phyloP scores from a whole-genome alignment of 805 yeast species.

The Metschnikowia henanensis region DNA sequence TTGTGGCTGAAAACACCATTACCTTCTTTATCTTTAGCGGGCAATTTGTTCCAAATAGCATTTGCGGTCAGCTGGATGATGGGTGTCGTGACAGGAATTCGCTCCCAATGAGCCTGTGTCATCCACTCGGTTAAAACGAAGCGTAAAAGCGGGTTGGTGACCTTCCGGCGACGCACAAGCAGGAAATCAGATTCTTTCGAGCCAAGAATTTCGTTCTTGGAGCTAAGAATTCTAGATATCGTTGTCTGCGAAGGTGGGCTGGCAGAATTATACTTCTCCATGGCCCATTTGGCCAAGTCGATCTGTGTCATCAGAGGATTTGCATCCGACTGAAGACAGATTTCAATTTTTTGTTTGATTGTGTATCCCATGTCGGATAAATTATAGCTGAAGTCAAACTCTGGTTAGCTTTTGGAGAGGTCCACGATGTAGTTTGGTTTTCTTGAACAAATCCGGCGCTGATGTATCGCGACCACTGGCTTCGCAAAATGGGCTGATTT shows the following conservation, averaged over 20 bases:
- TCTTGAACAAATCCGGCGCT: background rate
- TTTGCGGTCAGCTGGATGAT: constrained; percentile 63
- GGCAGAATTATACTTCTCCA: constrained; percentile 48
- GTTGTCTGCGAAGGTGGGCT: constrained; percentile 69
- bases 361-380: constrained; percentile 53
- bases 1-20: constrained; percentile 64
- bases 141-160: constrained; percentile 53
- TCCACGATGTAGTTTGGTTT: no score
- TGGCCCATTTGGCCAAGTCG: constrained; percentile 66
- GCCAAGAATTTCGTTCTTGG: constrained; percentile 52
- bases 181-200: constrained; percentile 51
- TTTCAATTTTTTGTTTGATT: constrained; percentile 62
- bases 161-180: constrained; percentile 52
- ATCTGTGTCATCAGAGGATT: constrained; percentile 67
- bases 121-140: constrained; percentile 70
- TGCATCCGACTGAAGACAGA: constrained; percentile 66
- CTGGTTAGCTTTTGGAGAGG: no score
- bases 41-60: constrained; percentile 61
- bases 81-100: constrained; percentile 62
- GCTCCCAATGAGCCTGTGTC: constrained; percentile 65
- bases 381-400: no score
- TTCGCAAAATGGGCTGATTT: constrained; percentile 3
- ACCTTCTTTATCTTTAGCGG: constrained; percentile 55
- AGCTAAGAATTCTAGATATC: constrained; percentile 57
- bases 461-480: background rate